phyloP scores from a whole-genome alignment of 768 basidiomycete genomes.

The Tremella fuciformis region DNA sequence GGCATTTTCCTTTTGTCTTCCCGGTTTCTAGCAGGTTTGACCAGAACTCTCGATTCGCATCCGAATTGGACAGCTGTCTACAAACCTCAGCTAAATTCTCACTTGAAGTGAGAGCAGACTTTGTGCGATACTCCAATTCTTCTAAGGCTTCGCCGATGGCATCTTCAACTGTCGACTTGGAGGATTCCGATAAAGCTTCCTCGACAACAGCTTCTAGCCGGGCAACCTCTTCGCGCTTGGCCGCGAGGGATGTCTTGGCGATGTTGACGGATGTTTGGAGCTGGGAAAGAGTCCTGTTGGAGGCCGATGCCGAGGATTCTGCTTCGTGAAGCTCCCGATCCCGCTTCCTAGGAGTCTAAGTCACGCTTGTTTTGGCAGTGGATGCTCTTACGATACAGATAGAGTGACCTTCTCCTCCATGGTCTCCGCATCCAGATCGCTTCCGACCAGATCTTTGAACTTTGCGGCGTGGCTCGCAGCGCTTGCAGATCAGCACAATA shows the following conservation, averaged over 20 bases:
- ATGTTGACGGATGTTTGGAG: constrained; percentile 64
- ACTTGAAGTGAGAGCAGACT: constrained; percentile 12
- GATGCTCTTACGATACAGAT: constrained; percentile 58
- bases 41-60: constrained; percentile 22
- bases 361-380: not conserved
- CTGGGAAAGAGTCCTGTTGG: constrained; percentile 63
- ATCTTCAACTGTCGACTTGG: constrained; percentile 38
- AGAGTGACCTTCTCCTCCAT: constrained; percentile 73
- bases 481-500: constrained; percentile 54
- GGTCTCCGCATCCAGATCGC: constrained; percentile 60
- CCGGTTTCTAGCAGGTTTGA: constrained; percentile 26
- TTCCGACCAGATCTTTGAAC: constrained; percentile 66
- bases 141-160: constrained; percentile 47
- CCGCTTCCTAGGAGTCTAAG: constrained; percentile 59
- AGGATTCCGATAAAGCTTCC: constrained; percentile 35
- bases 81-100: not conserved
- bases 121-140: constrained; percentile 39
- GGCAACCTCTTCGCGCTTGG: constrained; percentile 63
- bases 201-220: constrained; percentile 61
- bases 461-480: constrained; percentile 63
- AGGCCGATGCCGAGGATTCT: constrained; percentile 55
- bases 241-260: constrained; percentile 62
- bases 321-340: constrained; percentile 62
- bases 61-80: constrained; percentile 22
- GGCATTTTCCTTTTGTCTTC: constrained; percentile 66